phyloP scores from a whole-genome alignment of 345 rosid genomes.

The Cardamine chenopodiifolia region DNA sequence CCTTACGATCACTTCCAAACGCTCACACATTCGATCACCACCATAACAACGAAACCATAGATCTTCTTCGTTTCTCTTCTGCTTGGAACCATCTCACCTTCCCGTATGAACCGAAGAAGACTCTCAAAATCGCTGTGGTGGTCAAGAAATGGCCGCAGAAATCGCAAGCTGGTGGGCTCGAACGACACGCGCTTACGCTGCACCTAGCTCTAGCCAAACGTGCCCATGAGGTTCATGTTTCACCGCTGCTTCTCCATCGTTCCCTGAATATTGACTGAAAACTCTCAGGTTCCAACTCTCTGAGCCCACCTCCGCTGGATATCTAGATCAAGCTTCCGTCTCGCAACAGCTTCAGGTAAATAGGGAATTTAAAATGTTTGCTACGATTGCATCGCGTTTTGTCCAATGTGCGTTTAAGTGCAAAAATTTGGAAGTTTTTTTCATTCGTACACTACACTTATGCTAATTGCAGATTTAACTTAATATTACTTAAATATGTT shows the following conservation, averaged over 20 bases:
- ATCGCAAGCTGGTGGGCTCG: constrained; percentile 89
- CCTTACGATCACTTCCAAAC: constrained; percentile 37
- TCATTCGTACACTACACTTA: too few relatives aligned
- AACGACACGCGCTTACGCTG: constrained; percentile 81
- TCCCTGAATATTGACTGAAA: constrained; percentile 52
- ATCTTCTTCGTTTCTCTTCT: constrained; percentile 61
- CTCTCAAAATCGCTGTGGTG: constrained; percentile 74
- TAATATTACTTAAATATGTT: neutral
- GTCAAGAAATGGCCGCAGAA: constrained; percentile 91
- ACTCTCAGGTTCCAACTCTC: constrained; percentile 76
- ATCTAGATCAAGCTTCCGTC: constrained; percentile 69
- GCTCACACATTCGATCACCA: constrained; percentile 2
- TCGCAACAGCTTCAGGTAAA: constrained; percentile 66
- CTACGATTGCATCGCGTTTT: neutral
- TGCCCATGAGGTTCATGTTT: constrained; percentile 88
- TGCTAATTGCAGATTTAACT: neutral
- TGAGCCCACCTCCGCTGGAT: constrained; percentile 69
- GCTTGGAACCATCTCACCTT: constrained; percentile 84
- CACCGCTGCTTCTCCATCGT: constrained; percentile 60
- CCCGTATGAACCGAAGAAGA: constrained; percentile 47
- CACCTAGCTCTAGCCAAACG: constrained; percentile 81
- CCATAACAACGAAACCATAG: constrained; percentile 45
- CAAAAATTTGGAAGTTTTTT: too few relatives aligned
- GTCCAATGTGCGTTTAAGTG: too few relatives aligned
- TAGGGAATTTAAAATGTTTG: neutral